Evolutionary conservation across 176 grass and related monocot genomes (phyloP).

Genomic region (Lolium perenne): DNA sequence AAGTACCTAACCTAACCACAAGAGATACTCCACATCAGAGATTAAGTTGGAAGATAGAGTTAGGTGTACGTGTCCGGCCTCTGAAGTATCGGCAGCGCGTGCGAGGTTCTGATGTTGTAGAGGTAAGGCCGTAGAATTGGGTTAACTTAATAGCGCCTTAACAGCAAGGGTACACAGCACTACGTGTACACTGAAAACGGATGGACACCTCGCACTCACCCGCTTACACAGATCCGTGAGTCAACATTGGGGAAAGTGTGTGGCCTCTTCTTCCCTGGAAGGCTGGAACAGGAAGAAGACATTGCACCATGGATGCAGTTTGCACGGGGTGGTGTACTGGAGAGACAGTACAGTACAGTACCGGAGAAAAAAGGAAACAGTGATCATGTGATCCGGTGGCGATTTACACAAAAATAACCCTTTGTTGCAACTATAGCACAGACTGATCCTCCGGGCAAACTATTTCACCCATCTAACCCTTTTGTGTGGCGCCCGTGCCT

Average conservation of each 20-base stretch:
- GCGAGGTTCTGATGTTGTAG: background rate
- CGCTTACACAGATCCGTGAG: background rate
- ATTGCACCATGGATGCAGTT: background rate
- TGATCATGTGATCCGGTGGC: constrained; percentile 23
- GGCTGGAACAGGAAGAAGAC: background rate
- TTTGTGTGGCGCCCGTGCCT: no score
- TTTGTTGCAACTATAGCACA: no score
- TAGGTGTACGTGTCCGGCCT: background rate
- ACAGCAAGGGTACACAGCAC: no score
- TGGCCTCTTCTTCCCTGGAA: background rate
- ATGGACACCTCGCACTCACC: no score
- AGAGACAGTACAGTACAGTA: background rate
- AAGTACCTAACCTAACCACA: background rate
- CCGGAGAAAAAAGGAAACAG: constrained; percentile 1
- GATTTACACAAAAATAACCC: no score
- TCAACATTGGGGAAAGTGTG: constrained; percentile 14
- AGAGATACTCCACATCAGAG: background rate
- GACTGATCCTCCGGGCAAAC: no score
- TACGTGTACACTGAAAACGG: no score
- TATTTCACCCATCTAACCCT: no score
- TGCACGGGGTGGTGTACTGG: background rate
- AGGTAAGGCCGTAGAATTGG: no score
- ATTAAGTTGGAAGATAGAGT: background rate
- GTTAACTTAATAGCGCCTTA: no score
- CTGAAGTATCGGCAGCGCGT: background rate